Percentiles rank a stretch among this genome's conserved stretches.
Conservation (phyloP, 352 stramenopile species). For the Aphanomyces euteiches region DNA sequence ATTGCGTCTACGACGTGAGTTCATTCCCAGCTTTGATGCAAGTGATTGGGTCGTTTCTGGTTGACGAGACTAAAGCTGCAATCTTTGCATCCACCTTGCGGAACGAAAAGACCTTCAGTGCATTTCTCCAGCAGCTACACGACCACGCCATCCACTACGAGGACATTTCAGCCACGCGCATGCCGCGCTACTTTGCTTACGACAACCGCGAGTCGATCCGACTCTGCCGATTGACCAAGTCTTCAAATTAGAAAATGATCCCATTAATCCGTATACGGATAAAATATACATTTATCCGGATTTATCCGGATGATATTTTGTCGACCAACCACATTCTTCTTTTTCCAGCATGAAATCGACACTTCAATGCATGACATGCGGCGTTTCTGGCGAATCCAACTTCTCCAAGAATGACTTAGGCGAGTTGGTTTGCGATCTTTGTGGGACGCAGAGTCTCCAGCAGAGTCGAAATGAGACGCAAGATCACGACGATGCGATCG, state of each 20-base stretch:
- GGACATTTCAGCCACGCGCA: constrained; percentile 59
- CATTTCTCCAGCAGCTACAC: constrained; percentile 61
- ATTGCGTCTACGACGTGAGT: constrained; percentile 72
- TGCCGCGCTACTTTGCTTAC: constrained; percentile 47
- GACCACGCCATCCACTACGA: constrained; percentile 52
- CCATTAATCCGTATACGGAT: constrained; percentile 1
- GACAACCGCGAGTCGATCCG: constrained; percentile 65
- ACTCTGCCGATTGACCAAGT: constrained; percentile 45
- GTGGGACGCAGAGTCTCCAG: constrained; percentile 76
- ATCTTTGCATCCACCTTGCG: constrained; percentile 77
- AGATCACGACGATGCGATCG: constrained; percentile 68
- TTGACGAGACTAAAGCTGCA: constrained; percentile 30
- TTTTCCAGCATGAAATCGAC: constrained; percentile 1
- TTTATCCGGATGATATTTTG: neutral
- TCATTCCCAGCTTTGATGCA: constrained; percentile 56
- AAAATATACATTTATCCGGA: constrained; percentile 4
- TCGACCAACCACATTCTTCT: neutral
- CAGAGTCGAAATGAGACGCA: constrained; percentile 80
- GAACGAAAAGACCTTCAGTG: constrained; percentile 68
- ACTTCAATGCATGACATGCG: constrained; percentile 57
- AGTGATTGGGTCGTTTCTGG: constrained; percentile 56
- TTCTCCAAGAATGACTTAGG: constrained; percentile 84
- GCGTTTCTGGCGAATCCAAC: constrained; percentile 63
- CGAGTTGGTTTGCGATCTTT: constrained; percentile 81
- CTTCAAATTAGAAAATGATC: neutral